Base-by-base conservation (phyloP, 225 moss, liverwort and hornwort species). In the Asterella californica region DNA sequence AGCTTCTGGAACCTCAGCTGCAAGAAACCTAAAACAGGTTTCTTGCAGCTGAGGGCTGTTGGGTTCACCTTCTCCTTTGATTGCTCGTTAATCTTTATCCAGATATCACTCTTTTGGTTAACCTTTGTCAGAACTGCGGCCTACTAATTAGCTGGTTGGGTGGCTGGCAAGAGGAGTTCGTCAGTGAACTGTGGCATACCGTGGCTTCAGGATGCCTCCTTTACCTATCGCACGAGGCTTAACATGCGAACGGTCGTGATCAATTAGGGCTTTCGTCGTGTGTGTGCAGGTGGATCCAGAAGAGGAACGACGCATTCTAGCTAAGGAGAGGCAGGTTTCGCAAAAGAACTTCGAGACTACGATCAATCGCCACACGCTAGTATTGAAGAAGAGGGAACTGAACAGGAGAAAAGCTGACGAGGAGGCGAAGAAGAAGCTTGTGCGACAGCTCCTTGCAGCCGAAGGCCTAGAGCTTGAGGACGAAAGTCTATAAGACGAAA, bases 381-480 rank as follows among this genome's bases (percentile, higher is more conserved):
- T 99, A 52, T 83, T 99, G 62, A 99, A 94, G 77, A 99, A 99
- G 77, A 87, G 99, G 82, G 99, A 95, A 74, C 86, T 99, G 57
- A 77, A 87, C 74, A 86, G 90, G 78, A 95, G 80, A 80, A 95
- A 87, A 76, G 88, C 87, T 22, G 83, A 89, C 54, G 93, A 99
- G 85, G 94, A 93, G 82, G 99, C 92, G 2, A 91, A 99, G 83
- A 92, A 88, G 88, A 91, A 91, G 82, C 85, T 99, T 21, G 91
- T 99, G 33, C 91, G 90, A 79, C 88, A 94, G 83, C 93, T 99
- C 27, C 81, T 99, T 70, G 99, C 95, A 80, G 99, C 91, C 29
- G 99, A 99, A 87, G 99, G 99, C 46, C 88, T 95, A 42, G 99
- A 99, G 83, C 87, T 99, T 59, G 99, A 99, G 54, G 99, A 99